These are phyloP conservation scores for Paramarasmius palmivorus DNA, from an alignment of 1,284 basidiomycete genomes.

Conservation along the genomic window DNA sequence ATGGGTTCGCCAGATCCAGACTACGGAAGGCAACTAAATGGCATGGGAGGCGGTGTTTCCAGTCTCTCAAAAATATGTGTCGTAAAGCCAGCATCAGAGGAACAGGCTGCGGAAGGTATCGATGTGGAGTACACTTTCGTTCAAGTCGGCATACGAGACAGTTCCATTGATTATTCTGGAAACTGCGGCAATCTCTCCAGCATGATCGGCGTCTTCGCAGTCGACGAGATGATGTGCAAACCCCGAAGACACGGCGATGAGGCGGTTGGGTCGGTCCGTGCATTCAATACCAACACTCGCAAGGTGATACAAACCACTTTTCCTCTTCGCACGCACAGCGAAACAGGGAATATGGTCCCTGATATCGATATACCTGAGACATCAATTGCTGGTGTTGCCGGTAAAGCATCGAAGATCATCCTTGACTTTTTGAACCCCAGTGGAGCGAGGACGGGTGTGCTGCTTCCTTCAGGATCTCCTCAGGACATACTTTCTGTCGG, in stretches of 20 bases:
- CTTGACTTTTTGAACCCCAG: conserved; percentile 68
- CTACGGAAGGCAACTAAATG: conserved; percentile 77
- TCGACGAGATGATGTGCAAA: conserved; percentile 57
- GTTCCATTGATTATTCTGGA: conserved; percentile 59
- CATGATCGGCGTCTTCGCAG: conserved; percentile 67
- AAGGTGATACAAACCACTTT: conserved; percentile 70
- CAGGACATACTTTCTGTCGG: conserved; percentile 39
- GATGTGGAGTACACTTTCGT: conserved; percentile 70
- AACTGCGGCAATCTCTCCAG: conserved; percentile 73
- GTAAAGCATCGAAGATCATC: conserved; percentile 61
- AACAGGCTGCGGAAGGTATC: conserved; percentile 39
- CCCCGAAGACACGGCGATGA: conserved; percentile 19
- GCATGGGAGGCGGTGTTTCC: conserved; percentile 81
- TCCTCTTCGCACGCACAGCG: conserved; percentile 34
- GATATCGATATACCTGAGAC: conserved; percentile 51
- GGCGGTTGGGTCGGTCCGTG: conserved; percentile 37
- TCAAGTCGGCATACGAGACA: conserved; percentile 58
- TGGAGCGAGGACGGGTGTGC: conserved; percentile 68
- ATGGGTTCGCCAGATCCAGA: conserved; percentile 83
- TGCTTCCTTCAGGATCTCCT: conserved; percentile 63
- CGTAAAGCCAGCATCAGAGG: conserved; percentile 49
- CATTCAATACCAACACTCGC: conserved; percentile 69
- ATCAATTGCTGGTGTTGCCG: conserved; percentile 66
- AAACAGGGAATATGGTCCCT: conserved; percentile 22
- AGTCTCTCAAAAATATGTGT: conserved; percentile 82